Evolutionary conservation across 305 asterid species (phyloP).

Genomic region (Salvia sclarea): DNA sequence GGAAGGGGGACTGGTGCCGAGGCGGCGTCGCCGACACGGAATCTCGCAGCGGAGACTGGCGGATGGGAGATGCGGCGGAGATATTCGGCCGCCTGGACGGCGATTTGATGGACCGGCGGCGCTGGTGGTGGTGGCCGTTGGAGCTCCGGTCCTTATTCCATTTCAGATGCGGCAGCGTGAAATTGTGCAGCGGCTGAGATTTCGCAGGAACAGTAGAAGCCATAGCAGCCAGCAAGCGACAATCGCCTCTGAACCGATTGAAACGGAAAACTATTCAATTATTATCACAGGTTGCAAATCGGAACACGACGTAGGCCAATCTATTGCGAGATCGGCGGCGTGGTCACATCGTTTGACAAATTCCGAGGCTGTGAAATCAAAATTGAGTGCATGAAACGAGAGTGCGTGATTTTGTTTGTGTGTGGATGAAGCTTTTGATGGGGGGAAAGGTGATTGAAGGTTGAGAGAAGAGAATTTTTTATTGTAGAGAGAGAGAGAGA

Average conservation of each 20-base stretch:
- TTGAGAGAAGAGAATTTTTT: conserved; percentile 27
- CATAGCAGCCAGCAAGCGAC: conserved; percentile 37
- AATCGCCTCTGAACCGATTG: conserved; percentile 19
- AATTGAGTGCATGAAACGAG: conserved; percentile 18
- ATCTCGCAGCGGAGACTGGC: conserved; percentile 47
- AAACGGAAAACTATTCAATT: conserved; percentile 2
- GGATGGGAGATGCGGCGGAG: conserved; percentile 45
- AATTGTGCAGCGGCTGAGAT: conserved; percentile 66
- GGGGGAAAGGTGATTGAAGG: conserved; percentile 22
- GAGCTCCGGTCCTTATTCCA: conserved; percentile 56
- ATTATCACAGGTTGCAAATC: conserved; percentile 6
- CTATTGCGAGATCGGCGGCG: conserved; percentile 38
- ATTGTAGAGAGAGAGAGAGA: conserved; percentile 28
- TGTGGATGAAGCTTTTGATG: conserved; percentile 3
- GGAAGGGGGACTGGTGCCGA: conserved; percentile 42
- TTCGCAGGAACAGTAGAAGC: conserved; percentile 60
- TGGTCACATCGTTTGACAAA: conserved; percentile 18
- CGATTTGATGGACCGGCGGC: conserved; percentile 55
- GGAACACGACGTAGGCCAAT: conserved; percentile 15
- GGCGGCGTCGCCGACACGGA: conserved; percentile 42
- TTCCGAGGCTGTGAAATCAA: conserved; percentile 20
- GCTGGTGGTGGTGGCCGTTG: conserved; percentile 47
- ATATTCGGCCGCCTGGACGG: conserved; percentile 43
- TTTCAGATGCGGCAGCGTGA: conserved; percentile 55
- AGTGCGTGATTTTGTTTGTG: background rate